Base-by-base conservation (phyloP, 164 flowering plant species). In the Taxillus chinensis region DNA sequence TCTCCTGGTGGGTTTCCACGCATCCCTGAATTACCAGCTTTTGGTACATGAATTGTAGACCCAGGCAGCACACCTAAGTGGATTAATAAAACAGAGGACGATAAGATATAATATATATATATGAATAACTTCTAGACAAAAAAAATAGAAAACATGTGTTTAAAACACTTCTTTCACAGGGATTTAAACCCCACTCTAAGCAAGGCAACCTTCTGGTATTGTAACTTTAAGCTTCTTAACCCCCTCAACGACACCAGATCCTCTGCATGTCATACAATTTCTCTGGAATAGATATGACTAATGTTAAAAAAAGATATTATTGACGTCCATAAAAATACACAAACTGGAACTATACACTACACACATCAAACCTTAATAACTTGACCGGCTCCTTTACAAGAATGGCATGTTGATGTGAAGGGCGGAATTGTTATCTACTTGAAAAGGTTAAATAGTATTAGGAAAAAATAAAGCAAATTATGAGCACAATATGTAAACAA, bases 391-490 rank as follows among this genome's bases (percentile, higher is more conserved):
- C 98, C 98, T 78, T 74, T 86, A 69, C 98, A 92, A 45, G 79
- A 70, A 62, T 71, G 74, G 75, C 98, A 92, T 16, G 82, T 90
- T 68, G 95, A 73, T 38, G 86, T 82, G 73, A 92, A 92, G 53
- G 98, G 98, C 59, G 95, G 93, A 70, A 90, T 55, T 17, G 96
- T 86, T 53, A 90, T 90, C 97, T 90, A 74, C 49, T 66, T 14
- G 46, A 67, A 39, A 37, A 39, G 71, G n/a, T 49, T 42, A 17
- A 4, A 70, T 9, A 4, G 37, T 12, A 61, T 50, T 43, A 43
- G 41, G 57, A 38, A 7, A 7, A 7, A 65, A 61, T 11, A 11
- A 27, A 27, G 27, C 27, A 27, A 27, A 27, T 27, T 27, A 27
- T 27, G 27, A 27, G 27, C 27, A 27, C 27, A 27, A 27, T 27